Base-by-base conservation (phyloP, 208 protist genomes). In the Acanthamoeba culbertsoni region DNA sequence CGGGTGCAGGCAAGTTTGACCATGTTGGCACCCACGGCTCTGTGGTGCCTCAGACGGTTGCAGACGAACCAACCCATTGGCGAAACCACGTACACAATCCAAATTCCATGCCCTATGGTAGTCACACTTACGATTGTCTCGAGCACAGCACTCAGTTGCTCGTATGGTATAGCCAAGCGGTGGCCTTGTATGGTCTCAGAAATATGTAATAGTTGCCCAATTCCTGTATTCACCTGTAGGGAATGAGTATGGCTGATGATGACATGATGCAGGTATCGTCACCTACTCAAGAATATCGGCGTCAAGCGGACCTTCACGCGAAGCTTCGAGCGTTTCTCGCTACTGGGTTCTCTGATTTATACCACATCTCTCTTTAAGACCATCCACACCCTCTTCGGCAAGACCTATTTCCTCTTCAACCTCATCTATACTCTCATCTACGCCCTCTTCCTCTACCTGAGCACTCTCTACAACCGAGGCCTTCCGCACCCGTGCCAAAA, bases 361-460 rank as follows among this genome's bases (percentile, higher is more conserved):
- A 75, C 65, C 28, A 75, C 65, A 14, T 75, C 65, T 75, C 65
- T 75, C 35, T 75, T n/a, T 14, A 75, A 75, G 28, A 75, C 65
- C 28, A 75, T 75, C 35, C 65, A 75, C 28, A 75, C 65, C 14
- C 35, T 75, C 12, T 75, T 75, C 35, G 65, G 65, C 65, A 75
- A 75, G 65, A 75, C 65, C 14, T 75, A 75, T 31, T 75, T 75
- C 35, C 65, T 75, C 14, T 75, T 75, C 65, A 75, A 75, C 65
- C 65, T 75, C 18, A 40, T 75, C 28, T 37, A 75, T n/a, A 40
- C 65, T n/a, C 28, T 75, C 14, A n/a, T 75, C 14, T 75, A 75
- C 28, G 65, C 65, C 35, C 35, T 35, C 65, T 75, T 75, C 65
- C 28, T 75, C 28, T 75, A 37, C 28, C 65, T 75, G 23, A 75